Evolutionary conservation across 176 grass and related monocot genomes (phyloP), one percentile per base, ranked within the genome.

Genomic region (Pharus latifolius): DNA sequence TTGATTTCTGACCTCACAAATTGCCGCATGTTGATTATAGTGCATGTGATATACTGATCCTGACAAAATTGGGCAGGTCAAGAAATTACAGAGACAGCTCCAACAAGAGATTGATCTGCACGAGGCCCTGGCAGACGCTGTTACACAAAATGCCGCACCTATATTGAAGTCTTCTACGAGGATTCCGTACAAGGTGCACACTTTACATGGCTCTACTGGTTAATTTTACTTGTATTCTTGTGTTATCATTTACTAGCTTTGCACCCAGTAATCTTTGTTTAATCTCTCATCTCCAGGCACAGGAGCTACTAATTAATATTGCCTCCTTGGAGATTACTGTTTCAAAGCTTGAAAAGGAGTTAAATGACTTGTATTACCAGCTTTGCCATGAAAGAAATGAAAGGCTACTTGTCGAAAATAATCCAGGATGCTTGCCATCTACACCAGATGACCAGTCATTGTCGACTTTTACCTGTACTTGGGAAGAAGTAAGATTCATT

Each of bases 361-460:
- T 99, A 60, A 84, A 79, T 83, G 80, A 86, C 49, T 83, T 99
- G 56, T 88, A 95, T 57, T 88, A 87, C 55, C 87, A 76, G 16
- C 76, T 99, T 67, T 99, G 87, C 62, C 82, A 85, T 72, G 96
- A 95, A 67, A 88, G 96, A 72, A 85, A 90, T 43, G 89, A 93
- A 70, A 72, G 89, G 48, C 68, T 82, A 66, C 82, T 94, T 69
- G 84, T 90, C 37, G 84, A 95, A 86, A 83, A 75, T 69, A 81
- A 88, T 56, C 66, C 74, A 50, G 65, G 55, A 60, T 67, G 82
- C 59, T 77, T 82, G 41, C 76, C 67, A 52, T 78, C 89, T 43
- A 56, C 60, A 67, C 66, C 45, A 31, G 73, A 91, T 76, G 75
- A 82, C 22, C 69, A 57, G 2, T 67, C 84, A 9, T 38, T 83